Evolutionary conservation across 2,329 filamentous ascomycete species (phyloP).

Genomic region (Fusarium sororula): DNA sequence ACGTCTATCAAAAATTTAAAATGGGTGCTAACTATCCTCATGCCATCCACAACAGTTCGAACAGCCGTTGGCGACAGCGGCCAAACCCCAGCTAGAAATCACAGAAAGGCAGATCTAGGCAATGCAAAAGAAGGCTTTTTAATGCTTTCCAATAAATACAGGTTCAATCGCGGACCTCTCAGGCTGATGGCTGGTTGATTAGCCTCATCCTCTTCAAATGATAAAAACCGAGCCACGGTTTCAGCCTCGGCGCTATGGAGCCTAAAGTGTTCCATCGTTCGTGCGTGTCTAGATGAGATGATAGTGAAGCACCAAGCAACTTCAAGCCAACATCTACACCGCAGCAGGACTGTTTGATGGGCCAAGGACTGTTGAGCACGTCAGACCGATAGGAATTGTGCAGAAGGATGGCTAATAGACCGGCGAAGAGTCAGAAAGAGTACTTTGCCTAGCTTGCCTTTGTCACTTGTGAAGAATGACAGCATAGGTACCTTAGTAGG

Average conservation of each 20-base stretch:
- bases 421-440: conserved; percentile 11
- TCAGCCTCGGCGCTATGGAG: conserved; percentile 38
- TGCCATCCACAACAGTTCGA: neutral
- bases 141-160: neutral
- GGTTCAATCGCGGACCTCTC: neutral
- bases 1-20: conserved; percentile 25
- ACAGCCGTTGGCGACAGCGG: conserved; percentile 19
- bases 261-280: conserved; percentile 26
- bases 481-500: too few relatives aligned
- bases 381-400: conserved; percentile 28
- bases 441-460: neutral
- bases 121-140: neutral
- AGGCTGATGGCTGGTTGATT: conserved; percentile 17
- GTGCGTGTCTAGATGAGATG: conserved; percentile 3
- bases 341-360: conserved; percentile 31
- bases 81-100: conserved; percentile 27
- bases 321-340: conserved; percentile 2
- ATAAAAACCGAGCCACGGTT: conserved; percentile 40
- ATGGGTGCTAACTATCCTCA: conserved; percentile 5
- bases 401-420: neutral
- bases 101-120: conserved; percentile 11
- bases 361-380: conserved; percentile 32
- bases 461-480: conserved; percentile 15
- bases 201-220: conserved; percentile 33
- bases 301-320: conserved; percentile 12